phyloP scores from a whole-genome alignment of 2,329 filamentous ascomycete species.

The Orbilia ellipsospora region DNA sequence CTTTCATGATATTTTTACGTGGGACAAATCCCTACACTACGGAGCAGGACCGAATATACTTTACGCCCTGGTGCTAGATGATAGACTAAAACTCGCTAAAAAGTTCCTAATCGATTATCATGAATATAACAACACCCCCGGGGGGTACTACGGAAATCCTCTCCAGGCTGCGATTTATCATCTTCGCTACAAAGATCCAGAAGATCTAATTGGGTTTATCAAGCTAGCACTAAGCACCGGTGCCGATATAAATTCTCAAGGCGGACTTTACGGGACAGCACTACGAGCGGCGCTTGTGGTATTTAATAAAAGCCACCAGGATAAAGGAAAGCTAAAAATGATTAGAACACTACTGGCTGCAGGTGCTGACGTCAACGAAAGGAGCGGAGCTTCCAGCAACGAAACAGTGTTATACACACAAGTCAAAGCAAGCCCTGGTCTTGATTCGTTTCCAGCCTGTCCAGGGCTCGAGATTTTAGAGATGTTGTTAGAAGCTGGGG shows the following conservation, averaged over 20 bases:
- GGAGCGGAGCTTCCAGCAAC: not conserved
- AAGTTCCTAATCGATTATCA: not conserved
- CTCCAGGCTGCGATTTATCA: no score
- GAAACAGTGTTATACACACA: not conserved
- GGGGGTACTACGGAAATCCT: no score
- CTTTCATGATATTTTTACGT: not conserved
- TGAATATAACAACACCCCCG: not conserved
- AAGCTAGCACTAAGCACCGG: no score
- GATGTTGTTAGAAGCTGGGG: not conserved
- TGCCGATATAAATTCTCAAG: no score
- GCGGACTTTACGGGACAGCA: no score
- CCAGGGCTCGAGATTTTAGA: not conserved
- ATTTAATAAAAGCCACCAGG: no score
- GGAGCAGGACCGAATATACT: not conserved
- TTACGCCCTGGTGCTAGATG: not conserved
- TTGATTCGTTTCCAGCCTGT: no score
- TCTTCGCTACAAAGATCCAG: no score
- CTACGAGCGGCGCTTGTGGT: no score
- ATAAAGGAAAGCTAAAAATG: no score
- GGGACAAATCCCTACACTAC: not conserved
- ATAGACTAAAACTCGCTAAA: not conserved
- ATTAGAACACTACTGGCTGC: no score
- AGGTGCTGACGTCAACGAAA: not conserved
- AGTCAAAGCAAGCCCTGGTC: not conserved
- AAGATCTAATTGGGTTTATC: no score